Evolutionary conservation across 352 stramenopile species (phyloP).

Genomic region (Phytophthora cactorum): DNA sequence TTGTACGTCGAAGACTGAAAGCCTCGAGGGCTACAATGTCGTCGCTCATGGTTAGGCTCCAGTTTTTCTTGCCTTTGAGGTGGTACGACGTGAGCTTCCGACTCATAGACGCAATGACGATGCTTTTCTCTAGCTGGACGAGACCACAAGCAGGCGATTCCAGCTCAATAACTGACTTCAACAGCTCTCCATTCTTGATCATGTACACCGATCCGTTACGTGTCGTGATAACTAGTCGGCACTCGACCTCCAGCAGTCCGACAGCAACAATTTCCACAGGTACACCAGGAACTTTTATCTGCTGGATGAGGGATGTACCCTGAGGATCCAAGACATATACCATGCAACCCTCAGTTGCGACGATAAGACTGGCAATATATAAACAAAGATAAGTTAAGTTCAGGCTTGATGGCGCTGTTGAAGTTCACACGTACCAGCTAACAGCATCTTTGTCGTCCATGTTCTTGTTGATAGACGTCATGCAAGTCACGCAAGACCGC

Average conservation of each 20-base stretch:
- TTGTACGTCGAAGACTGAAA: slow-evolving; percentile 74
- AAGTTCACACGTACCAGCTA: slow-evolving; percentile 53
- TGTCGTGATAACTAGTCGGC: slow-evolving; percentile 86
- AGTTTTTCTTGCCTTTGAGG: slow-evolving; percentile 93
- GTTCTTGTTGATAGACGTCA: slow-evolving; percentile 91
- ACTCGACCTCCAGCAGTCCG: slow-evolving; percentile 85
- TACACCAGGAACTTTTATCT: slow-evolving; percentile 72
- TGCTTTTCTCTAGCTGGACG: slow-evolving; percentile 83
- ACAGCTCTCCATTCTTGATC: slow-evolving; percentile 91
- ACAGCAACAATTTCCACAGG: slow-evolving; percentile 80
- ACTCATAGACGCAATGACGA: slow-evolving; percentile 90
- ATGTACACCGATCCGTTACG: slow-evolving; percentile 88
- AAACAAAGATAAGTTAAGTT: slow-evolving; percentile 4
- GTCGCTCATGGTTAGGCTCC: slow-evolving; percentile 84
- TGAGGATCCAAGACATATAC: slow-evolving; percentile 82
- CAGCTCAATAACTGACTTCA: slow-evolving; percentile 89
- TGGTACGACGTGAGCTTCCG: slow-evolving; percentile 88
- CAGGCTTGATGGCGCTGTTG: not conserved
- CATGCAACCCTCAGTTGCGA: slow-evolving; percentile 86
- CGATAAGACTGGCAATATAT: slow-evolving; percentile 60
- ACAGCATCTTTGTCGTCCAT: slow-evolving; percentile 85
- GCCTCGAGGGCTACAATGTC: slow-evolving; percentile 85
- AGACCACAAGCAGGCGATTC: slow-evolving; percentile 79
- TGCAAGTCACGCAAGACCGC: slow-evolving; percentile 82
- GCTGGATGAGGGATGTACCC: slow-evolving; percentile 72